phyloP scores from a whole-genome alignment of 108 stramenopile genomes.

The Skeletonema potamos region DNA sequence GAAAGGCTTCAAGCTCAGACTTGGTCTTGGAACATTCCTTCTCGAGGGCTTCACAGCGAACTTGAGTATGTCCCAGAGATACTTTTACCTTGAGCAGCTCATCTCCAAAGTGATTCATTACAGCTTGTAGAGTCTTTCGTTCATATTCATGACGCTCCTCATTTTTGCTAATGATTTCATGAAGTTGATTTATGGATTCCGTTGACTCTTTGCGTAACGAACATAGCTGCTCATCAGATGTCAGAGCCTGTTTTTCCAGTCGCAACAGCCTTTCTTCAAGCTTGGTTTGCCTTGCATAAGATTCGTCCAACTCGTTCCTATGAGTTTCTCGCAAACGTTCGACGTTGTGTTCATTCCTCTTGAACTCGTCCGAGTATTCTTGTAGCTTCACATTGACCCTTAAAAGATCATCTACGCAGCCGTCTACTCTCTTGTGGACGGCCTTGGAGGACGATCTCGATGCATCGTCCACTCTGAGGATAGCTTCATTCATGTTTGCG shows the following conservation, averaged over 20 bases:
- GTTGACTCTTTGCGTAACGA: slow-evolving; percentile 25
- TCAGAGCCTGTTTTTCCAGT: slow-evolving; percentile 11
- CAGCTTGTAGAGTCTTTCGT: slow-evolving; percentile 11
- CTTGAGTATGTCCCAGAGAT: slow-evolving; percentile 37
- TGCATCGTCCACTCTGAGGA: slow-evolving; percentile 13
- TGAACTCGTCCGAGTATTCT: slow-evolving; percentile 22
- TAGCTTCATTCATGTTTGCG: slow-evolving; percentile 13
- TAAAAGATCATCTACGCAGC: slow-evolving; percentile 16
- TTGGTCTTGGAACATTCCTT: slow-evolving; percentile 29
- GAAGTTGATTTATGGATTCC: slow-evolving; percentile 14
- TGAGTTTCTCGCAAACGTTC: slow-evolving; percentile 25
- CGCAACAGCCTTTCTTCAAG: slow-evolving; percentile 22
- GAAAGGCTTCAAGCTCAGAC: slow-evolving; percentile 27
- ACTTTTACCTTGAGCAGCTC: slow-evolving; percentile 43
- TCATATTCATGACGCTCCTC: slow-evolving; percentile 29
- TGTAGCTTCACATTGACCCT: slow-evolving; percentile 10
- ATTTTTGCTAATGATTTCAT: slow-evolving; percentile 13
- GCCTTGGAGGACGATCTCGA: slow-evolving; percentile 6
- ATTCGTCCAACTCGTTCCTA: slow-evolving; percentile 9
- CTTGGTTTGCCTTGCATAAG: slow-evolving; percentile 10
- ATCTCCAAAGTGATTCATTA: slow-evolving; percentile 34
- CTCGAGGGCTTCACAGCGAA: slow-evolving; percentile 29
- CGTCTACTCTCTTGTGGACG: slow-evolving; percentile 19
- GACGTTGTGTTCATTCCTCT: slow-evolving; percentile 9
- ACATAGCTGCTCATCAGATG: slow-evolving; percentile 8